These are phyloP conservation scores for Wickerhamomyces rabaulensis DNA, from an alignment of 805 yeast species.

Conservation along the genomic window DNA sequence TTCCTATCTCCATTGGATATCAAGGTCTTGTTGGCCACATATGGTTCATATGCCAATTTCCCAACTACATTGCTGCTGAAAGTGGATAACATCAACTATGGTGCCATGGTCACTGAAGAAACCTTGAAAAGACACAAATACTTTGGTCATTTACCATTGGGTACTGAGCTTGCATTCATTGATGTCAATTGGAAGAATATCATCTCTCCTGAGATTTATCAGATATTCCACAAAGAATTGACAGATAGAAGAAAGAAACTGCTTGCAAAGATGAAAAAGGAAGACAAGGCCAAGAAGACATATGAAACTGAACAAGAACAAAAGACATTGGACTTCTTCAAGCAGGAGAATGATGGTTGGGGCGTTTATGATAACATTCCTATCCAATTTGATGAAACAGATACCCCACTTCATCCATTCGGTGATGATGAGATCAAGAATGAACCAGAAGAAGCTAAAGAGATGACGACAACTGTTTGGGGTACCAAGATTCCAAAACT, in stretches of 20 bases:
- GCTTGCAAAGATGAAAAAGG: slow-evolving; percentile 44
- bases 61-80: slow-evolving; percentile 61
- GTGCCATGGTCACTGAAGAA: slow-evolving; percentile 57
- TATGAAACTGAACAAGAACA: slow-evolving; percentile 57
- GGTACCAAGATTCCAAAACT: slow-evolving; percentile 46
- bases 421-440: slow-evolving; percentile 3
- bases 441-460: slow-evolving; percentile 12
- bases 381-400: slow-evolving; percentile 24
- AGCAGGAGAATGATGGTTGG: slow-evolving; percentile 43
- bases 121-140: slow-evolving; percentile 60
- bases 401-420: slow-evolving; percentile 27
- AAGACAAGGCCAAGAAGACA: slow-evolving; percentile 52
- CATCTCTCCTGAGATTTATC: slow-evolving; percentile 39
- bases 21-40: slow-evolving; percentile 60
- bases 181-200: slow-evolving; percentile 76
- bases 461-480: slow-evolving; percentile 61
- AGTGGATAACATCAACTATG: slow-evolving; percentile 68
- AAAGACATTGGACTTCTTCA: slow-evolving; percentile 53
- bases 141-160: slow-evolving; percentile 75
- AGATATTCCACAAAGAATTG: slow-evolving; percentile 49
- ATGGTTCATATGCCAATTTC: slow-evolving; percentile 55
- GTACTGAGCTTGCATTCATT: slow-evolving; percentile 76
- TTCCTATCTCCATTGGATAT: slow-evolving; percentile 78
- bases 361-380: slow-evolving; percentile 29
- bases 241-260: slow-evolving; percentile 49